Base-by-base conservation (phyloP, 2,329 filamentous ascomycete species). In the Fusarium sp. region DNA sequence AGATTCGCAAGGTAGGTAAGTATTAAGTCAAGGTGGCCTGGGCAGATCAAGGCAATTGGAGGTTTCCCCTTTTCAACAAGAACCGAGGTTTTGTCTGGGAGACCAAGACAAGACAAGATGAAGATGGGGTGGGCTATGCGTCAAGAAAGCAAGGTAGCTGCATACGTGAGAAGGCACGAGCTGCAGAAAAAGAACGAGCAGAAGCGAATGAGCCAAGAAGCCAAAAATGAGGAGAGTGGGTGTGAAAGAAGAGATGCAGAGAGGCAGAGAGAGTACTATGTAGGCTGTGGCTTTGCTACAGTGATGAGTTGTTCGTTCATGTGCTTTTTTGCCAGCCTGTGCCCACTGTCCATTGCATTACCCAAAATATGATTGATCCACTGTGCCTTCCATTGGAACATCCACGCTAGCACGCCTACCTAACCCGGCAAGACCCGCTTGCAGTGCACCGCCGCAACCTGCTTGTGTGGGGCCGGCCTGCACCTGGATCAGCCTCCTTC, bases 291-390 rank as follows among this genome's bases (percentile, higher is more conserved):
- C 53, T 58, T 58, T 44, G 31, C 40, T 15, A 15, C 24, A 46
- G 48, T 50, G 60, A 51, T 59, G 53, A 53, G 60, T 51, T 65
- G 63, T 65, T 64, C 57, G 39, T 60, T 54, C 54, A 67, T 68
- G 54, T 67, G 53, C 64, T 64, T 68, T 68, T 35, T 65, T 36
- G 25, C 31, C 31, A 54, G 46, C 52, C 42, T 45, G 38, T 45
- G 61, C 35, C 47, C 55, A 42, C 41, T 39, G 40, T 34, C 31
- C 48, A 49, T 34, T 40, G 15, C 11, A 26, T 44, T 32, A 32
- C 29, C 28, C 28, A 29, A 29, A 29, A 29, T 10, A 10, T 10
- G 11, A 29, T 29, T 10, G 28, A 29, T 29, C 28, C 28, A 15
- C 34, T n/a, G 15, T 22, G 35, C n/a, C 10, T 22, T 38, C 35